phyloP scores from a whole-genome alignment of 306 rosid genomes.

The Castanea crenata region DNA sequence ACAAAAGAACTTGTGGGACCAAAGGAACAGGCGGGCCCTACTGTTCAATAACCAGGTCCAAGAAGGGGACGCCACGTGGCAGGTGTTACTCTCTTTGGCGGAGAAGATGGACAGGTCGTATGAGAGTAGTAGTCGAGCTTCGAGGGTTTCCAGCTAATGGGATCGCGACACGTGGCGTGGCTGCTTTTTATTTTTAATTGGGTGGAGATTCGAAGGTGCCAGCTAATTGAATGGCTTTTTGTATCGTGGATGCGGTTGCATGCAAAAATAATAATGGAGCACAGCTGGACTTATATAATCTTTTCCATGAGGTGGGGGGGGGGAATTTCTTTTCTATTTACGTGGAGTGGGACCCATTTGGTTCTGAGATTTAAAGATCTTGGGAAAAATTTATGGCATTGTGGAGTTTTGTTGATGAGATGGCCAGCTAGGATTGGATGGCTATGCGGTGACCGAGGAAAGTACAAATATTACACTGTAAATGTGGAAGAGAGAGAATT shows the following conservation, averaged over 20 bases:
- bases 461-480: conserved; percentile 19
- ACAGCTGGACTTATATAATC: conserved; percentile 43
- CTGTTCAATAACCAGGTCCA: conserved; percentile 46
- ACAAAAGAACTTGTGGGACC: conserved; percentile 71
- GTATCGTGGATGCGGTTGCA: conserved; percentile 3
- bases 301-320: neutral
- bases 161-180: conserved; percentile 24
- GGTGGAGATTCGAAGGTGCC: neutral
- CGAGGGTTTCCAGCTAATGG: conserved; percentile 46
- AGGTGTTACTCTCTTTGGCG: conserved; percentile 41
- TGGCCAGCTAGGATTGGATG: conserved; percentile 17
- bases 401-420: neutral
- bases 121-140: conserved; percentile 6
- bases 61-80: conserved; percentile 98
- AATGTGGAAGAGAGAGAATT: neutral
- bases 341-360: conserved; percentile 17
- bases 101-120: conserved; percentile 53
- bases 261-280: conserved; percentile 19
- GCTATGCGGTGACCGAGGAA: neutral
- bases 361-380: neutral
- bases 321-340: conserved; percentile 4
- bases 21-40: conserved; percentile 50
- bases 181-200: neutral
- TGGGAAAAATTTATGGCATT: neutral
- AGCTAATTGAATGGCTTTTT: neutral